A percentile compares a stretch with the other conserved stretches of the same genome.
These are phyloP conservation scores for Pestalotiopsis sp. DNA, from an alignment of 2,329 filamentous ascomycete genomes.

Conservation along the genomic window DNA sequence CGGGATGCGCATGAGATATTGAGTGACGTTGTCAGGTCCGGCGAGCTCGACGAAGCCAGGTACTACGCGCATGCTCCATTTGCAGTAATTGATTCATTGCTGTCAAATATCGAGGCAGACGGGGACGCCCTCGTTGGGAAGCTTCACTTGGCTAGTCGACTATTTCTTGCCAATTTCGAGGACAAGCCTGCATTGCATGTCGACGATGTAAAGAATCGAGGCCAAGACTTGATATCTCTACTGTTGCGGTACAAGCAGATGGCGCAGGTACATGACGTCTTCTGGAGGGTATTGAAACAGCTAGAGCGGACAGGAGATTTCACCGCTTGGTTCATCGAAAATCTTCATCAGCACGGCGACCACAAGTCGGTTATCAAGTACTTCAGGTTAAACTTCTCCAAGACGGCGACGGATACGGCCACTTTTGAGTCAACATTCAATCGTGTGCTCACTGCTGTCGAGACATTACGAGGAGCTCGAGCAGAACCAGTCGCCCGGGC, in stretches of 20 bases:
- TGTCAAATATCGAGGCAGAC: conserved; percentile 23
- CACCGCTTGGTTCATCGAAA: conserved; percentile 33
- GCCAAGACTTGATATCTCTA: conserved; percentile 30
- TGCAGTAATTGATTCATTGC: conserved; percentile 31
- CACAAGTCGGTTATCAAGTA: conserved; percentile 35
- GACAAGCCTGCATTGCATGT: conserved; percentile 20
- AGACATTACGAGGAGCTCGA: conserved; percentile 29
- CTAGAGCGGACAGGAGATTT: conserved; percentile 26
- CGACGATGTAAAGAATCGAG: conserved; percentile 24
- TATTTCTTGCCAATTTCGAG: conserved; percentile 35
- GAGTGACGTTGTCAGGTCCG: conserved; percentile 24
- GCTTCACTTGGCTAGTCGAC: conserved; percentile 27
- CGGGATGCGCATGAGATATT: conserved; percentile 37
- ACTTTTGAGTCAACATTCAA: conserved; percentile 31
- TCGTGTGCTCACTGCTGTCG: conserved; percentile 35
- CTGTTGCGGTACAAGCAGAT: conserved; percentile 26
- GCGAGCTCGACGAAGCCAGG: conserved; percentile 32
- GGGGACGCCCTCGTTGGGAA: conserved; percentile 13
- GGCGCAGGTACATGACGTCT: conserved; percentile 30
- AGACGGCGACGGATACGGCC: conserved; percentile 20
- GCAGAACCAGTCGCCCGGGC: conserved; percentile 32
- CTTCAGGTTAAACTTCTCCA: conserved; percentile 36
- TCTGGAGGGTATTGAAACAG: conserved; percentile 33
- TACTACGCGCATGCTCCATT: conserved; percentile 41
- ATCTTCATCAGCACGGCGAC: conserved; percentile 32